Percentiles rank a stretch among this genome's conserved stretches.
phyloP scores from a whole-genome alignment of 768 basidiomycete species.

The Trametopsis cervina region DNA sequence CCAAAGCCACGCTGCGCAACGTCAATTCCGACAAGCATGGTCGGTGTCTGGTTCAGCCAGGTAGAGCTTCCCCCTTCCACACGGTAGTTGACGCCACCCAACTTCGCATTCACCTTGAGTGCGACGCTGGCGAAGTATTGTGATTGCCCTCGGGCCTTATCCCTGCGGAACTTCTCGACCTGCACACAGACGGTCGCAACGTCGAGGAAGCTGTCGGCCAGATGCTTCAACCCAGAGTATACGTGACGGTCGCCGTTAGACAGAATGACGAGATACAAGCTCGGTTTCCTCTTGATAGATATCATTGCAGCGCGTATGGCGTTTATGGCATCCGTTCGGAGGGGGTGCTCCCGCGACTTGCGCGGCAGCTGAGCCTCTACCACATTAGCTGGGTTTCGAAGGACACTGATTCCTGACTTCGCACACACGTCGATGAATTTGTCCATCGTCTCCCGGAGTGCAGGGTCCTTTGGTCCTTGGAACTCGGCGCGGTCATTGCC shows the following conservation, averaged over 20 bases:
- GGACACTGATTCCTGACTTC: constrained; percentile 54
- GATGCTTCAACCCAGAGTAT: constrained; percentile 45
- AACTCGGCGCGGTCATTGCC: constrained; percentile 59
- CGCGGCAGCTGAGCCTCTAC: constrained; percentile 41
- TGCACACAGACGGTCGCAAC: constrained; percentile 69
- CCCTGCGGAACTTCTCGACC: constrained; percentile 60
- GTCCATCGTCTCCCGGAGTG: constrained; percentile 35
- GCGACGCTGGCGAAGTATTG: constrained; percentile 54
- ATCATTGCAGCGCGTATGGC: constrained; percentile 37
- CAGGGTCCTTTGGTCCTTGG: constrained; percentile 41
- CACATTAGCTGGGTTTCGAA: constrained; percentile 28
- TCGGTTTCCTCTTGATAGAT: constrained; percentile 32
- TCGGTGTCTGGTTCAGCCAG: constrained; percentile 34
- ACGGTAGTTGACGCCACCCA: constrained; percentile 47
- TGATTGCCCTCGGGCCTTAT: constrained; percentile 43
- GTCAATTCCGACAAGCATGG: constrained; percentile 53
- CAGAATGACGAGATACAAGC: constrained; percentile 39
- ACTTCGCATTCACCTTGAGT: constrained; percentile 48
- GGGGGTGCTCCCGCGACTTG: constrained; percentile 46
- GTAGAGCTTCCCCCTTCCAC: constrained; percentile 31
- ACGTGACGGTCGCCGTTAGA: constrained; percentile 40
- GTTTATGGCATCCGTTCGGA: constrained; percentile 41
- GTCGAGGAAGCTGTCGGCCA: constrained; percentile 43
- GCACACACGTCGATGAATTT: constrained; percentile 61
- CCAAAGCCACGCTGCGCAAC: constrained; percentile 79